Conservation (phyloP, 2,329 filamentous ascomycete genomes). For the Phaeosphaeria sp. region DNA sequence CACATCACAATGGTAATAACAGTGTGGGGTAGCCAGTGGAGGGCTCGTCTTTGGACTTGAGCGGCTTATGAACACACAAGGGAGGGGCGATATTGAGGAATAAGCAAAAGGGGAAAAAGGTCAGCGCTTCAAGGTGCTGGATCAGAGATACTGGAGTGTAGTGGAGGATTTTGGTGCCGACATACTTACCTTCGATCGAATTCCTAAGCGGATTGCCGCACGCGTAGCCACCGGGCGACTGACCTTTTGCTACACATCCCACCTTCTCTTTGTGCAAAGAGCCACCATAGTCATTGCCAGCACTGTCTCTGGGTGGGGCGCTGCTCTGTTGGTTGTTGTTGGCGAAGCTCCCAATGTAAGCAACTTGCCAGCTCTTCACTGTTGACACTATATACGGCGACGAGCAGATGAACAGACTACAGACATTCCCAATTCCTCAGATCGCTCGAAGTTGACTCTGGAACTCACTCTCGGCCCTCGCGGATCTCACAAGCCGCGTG, state of each 20-base stretch:
- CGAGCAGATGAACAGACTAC: no score
- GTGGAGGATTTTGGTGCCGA: neutral
- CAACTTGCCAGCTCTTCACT: neutral
- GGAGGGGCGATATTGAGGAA: neutral
- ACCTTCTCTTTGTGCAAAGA: neutral
- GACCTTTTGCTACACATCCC: no score
- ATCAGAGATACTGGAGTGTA: slow-evolving; percentile 3
- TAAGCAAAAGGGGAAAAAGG: neutral
- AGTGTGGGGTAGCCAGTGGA: slow-evolving; percentile 1
- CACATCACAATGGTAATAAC: neutral
- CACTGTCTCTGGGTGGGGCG: neutral
- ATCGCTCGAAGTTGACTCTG: neutral
- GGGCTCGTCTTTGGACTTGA: neutral
- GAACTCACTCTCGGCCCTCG: neutral
- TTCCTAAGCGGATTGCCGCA: neutral
- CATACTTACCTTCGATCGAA: neutral
- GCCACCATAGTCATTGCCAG: neutral
- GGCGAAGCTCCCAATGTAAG: neutral
- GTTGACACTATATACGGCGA: neutral
- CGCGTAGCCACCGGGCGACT: neutral
- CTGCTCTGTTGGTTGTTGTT: neutral
- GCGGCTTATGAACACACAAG: neutral
- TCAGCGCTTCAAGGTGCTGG: neutral
- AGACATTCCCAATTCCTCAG: no score
- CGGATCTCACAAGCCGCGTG: neutral